Percentiles rank a stretch among this genome's conserved stretches.
Evolutionary conservation across 176 grass and related monocot species (phyloP).

Genomic region (Phragmites australis): DNA sequence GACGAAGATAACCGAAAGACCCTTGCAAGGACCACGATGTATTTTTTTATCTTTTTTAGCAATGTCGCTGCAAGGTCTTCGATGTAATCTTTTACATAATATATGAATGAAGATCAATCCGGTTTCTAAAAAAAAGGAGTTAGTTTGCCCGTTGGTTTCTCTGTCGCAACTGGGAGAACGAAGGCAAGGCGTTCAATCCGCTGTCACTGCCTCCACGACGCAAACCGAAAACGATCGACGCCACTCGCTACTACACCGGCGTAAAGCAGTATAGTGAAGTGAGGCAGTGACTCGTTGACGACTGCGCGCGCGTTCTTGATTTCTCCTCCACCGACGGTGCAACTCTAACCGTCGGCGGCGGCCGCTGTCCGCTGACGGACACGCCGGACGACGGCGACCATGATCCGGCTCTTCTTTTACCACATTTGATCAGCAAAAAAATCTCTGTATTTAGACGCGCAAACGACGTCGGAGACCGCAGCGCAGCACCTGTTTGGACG

Average conservation of each 20-base stretch:
- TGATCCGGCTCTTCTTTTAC: not conserved
- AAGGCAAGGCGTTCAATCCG: constrained; percentile 1
- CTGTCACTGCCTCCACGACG: constrained; percentile 13
- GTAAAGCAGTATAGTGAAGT: not conserved
- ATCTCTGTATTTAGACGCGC: not conserved
- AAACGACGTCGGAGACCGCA: not conserved
- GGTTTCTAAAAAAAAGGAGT: not conserved
- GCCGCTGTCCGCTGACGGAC: not conserved
- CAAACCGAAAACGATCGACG: constrained; percentile 35
- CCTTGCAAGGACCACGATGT: too few species aligned
- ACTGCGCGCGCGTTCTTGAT: not conserved
- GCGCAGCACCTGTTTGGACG: too few species aligned
- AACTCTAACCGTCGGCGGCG: constrained; percentile 24
- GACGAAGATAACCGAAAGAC: too few species aligned
- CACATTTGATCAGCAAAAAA: not conserved
- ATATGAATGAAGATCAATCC: not conserved
- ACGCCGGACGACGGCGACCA: not conserved
- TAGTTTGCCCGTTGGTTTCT: constrained; percentile 7
- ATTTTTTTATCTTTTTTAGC: too few species aligned
- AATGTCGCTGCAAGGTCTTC: too few species aligned
- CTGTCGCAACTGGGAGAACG: not conserved
- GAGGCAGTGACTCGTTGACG: not conserved
- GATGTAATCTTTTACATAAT: not conserved
- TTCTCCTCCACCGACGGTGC: not conserved
- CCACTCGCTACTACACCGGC: not conserved